Conservation (phyloP, 2,329 filamentous ascomycete species). For the Monilinia aucupariae region DNA sequence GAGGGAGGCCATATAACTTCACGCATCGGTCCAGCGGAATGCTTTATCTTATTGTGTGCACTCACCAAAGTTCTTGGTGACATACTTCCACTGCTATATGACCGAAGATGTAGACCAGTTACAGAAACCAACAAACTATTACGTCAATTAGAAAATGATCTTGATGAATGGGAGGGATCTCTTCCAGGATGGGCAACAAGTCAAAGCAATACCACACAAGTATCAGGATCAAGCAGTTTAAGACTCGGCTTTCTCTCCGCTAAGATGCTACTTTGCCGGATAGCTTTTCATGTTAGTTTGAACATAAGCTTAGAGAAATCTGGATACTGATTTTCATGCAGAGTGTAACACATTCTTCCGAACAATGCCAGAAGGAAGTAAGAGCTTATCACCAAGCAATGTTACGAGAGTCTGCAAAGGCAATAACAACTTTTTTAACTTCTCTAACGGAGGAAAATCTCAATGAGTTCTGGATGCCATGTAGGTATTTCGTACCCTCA, state of each 20-base stretch:
- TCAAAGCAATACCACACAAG: not conserved
- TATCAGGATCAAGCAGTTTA: not conserved
- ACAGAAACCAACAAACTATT: not conserved
- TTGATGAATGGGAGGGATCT: not conserved
- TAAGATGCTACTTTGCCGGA: constrained; percentile 1
- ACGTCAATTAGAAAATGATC: not conserved
- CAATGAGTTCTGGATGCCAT: constrained; percentile 6
- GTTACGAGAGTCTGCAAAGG: constrained; percentile 28
- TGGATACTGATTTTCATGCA: not conserved
- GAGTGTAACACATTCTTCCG: not conserved
- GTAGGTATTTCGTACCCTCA: not conserved
- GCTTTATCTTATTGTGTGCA: not conserved
- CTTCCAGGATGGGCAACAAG: not conserved
- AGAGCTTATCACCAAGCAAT: constrained; percentile 22
- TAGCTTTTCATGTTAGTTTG: not conserved
- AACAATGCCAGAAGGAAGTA: constrained; percentile 18
- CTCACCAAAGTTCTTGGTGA: not conserved
- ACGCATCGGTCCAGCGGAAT: not conserved
- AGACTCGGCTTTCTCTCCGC: not conserved
- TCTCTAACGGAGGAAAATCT: not conserved
- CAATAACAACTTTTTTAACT: constrained; percentile 23
- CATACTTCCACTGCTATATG: not conserved
- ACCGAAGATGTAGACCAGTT: not conserved
- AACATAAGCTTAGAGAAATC: not conserved
- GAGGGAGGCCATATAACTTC: not conserved